These are phyloP conservation scores for Sporisorium exsertum DNA, from an alignment of 1,284 basidiomycete species.

Conservation along the genomic window DNA sequence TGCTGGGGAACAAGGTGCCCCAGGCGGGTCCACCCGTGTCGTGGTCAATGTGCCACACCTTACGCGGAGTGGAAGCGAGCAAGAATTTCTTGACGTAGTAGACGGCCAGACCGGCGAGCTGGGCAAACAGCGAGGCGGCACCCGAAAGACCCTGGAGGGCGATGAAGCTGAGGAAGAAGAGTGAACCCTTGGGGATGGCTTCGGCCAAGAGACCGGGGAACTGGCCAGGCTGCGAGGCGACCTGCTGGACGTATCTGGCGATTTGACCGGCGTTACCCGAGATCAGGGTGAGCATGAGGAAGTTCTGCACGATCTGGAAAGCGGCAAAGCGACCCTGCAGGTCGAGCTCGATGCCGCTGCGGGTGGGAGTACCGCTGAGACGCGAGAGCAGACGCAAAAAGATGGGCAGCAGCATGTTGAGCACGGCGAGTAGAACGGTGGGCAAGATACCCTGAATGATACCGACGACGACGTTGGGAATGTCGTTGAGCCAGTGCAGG, in stretches of 20 bases:
- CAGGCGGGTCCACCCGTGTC: conserved; percentile 77
- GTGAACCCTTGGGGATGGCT: conserved; percentile 85
- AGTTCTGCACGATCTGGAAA: conserved; percentile 77
- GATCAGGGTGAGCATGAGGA: conserved; percentile 66
- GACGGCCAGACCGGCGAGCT: conserved; percentile 79
- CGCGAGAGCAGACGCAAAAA: conserved; percentile 80
- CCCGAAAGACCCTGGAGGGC: conserved; percentile 70
- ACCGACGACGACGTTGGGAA: conserved; percentile 74
- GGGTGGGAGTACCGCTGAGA: conserved; percentile 84
- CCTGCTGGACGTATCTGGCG: conserved; percentile 34
- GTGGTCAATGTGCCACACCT: conserved; percentile 82
- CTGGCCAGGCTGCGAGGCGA: conserved; percentile 33
- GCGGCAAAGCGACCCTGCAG: conserved; percentile 91
- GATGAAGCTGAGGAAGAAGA: conserved; percentile 89
- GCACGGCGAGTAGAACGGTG: conserved; percentile 81
- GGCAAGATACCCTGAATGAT: conserved; percentile 85
- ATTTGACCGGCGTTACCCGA: conserved; percentile 56
- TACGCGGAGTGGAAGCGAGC: conserved; percentile 89
- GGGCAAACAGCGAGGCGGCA: conserved; percentile 83
- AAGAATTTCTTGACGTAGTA: conserved; percentile 88
- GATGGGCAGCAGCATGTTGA: conserved; percentile 92
- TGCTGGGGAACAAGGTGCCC: conserved; percentile 78
- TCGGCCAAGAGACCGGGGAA: conserved; percentile 66
- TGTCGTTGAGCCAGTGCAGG: conserved; percentile 83
- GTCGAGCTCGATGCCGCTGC: conserved; percentile 85